A percentile compares a stretch with the other conserved stretches of the same genome.
These are phyloP conservation scores for Tilletia caries DNA, from an alignment of 1,284 basidiomycete genomes.

Conservation along the genomic window DNA sequence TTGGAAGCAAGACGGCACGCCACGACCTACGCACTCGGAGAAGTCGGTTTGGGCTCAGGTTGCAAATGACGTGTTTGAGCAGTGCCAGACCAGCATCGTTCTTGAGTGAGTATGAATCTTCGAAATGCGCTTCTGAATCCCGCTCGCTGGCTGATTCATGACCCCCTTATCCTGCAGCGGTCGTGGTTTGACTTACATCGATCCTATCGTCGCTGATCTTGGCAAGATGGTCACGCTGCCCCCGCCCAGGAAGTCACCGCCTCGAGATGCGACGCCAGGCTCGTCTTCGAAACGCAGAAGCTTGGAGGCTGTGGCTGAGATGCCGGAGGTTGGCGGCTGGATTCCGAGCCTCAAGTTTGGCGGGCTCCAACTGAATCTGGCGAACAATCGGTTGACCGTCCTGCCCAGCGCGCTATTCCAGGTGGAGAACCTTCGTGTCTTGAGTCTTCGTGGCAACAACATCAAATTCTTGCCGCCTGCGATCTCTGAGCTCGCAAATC, in stretches of 20 bases:
- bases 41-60: background rate
- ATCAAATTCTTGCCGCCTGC: slow-evolving; percentile 42
- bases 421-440: slow-evolving; percentile 43
- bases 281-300: background rate
- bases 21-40: background rate
- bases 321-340: background rate
- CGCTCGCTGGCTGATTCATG: background rate
- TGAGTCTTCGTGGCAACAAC: slow-evolving; percentile 47
- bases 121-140: background rate
- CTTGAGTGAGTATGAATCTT: background rate
- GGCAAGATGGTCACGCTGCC: slow-evolving; percentile 29
- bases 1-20: too few relatives aligned
- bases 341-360: background rate
- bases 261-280: background rate
- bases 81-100: slow-evolving; percentile 1
- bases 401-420: slow-evolving; percentile 49
- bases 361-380: slow-evolving; percentile 24
- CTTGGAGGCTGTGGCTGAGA: background rate
- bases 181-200: slow-evolving; percentile 18
- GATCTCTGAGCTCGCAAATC: slow-evolving; percentile 42
- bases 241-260: slow-evolving; percentile 19
- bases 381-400: slow-evolving; percentile 36
- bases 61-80: background rate
- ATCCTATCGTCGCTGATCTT: slow-evolving; percentile 28
- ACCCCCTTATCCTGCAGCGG: background rate